These are phyloP conservation scores for Cordyceps pruinosa DNA, from an alignment of 2,329 filamentous ascomycete genomes.

Conservation along the genomic window DNA sequence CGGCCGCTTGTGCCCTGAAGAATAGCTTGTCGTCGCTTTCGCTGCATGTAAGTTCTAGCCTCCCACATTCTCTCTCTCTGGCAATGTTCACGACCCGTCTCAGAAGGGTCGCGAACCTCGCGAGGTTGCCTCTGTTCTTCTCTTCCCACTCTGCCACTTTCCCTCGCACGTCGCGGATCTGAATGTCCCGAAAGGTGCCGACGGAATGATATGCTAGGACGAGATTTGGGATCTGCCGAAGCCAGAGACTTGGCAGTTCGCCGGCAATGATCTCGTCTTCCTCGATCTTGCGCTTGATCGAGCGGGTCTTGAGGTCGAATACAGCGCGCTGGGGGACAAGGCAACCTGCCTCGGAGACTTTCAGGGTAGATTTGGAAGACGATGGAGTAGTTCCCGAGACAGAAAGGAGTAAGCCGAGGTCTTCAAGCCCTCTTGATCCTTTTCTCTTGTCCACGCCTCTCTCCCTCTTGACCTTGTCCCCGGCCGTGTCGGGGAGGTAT, in stretches of 20 bases:
- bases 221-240: neutral
- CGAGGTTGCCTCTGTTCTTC: neutral
- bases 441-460: too few species aligned
- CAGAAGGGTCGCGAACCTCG: neutral
- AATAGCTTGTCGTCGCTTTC: conserved; percentile 15
- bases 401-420: neutral
- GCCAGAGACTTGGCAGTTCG: neutral
- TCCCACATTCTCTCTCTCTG: neutral
- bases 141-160: neutral
- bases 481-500: too few species aligned
- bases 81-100: neutral
- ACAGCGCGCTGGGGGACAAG: neutral
- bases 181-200: too few species aligned
- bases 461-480: too few species aligned
- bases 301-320: neutral
- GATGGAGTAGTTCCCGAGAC: neutral
- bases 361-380: neutral
- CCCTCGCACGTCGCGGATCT: neutral
- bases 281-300: neutral
- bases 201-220: neutral
- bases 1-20: conserved; percentile 17
- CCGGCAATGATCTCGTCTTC: neutral
- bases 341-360: neutral
- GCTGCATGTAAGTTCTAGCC: neutral
- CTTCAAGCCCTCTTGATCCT: neutral